phyloP scores from a whole-genome alignment of 345 rosid species.

The Lenwebbia sp. region DNA sequence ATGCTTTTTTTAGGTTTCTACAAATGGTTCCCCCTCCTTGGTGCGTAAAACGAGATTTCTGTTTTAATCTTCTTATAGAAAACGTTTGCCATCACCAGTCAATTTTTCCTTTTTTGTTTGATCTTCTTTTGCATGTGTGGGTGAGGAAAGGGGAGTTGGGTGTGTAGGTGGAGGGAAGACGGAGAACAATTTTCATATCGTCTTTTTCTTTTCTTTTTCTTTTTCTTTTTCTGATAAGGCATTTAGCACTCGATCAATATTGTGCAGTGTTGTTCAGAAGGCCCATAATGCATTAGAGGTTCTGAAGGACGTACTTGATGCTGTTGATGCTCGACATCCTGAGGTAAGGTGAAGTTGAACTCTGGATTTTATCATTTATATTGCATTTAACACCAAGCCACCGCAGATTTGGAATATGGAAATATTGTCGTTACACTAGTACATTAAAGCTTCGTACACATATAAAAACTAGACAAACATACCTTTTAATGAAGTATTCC shows the following conservation, averaged over 20 bases:
- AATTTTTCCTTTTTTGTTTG: not conserved
- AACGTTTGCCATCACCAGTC: not conserved
- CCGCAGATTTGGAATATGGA: not conserved
- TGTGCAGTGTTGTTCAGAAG: slow-evolving; percentile 71
- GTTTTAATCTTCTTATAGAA: not conserved
- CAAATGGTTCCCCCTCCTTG: not conserved
- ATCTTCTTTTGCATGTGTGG: not conserved
- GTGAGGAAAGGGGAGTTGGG: not conserved
- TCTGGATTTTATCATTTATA: not conserved
- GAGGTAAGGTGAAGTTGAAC: slow-evolving; percentile 36
- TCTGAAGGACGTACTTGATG: slow-evolving; percentile 87
- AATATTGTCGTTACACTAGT: not conserved
- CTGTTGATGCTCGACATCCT: slow-evolving; percentile 73
- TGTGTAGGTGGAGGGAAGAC: not conserved
- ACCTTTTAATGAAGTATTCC: not conserved
- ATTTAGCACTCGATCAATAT: not conserved
- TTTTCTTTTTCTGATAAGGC: not conserved
- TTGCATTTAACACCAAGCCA: not conserved
- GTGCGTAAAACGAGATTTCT: not conserved
- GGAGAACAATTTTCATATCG: not conserved
- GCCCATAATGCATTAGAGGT: slow-evolving; percentile 81
- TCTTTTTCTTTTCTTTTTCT: not conserved
- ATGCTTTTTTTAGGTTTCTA: not conserved
- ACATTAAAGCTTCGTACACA: not conserved
- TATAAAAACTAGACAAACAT: not conserved